These are phyloP conservation scores for Tricladium varicosporioides DNA, from an alignment of 2,329 filamentous ascomycete species.

Conservation along the genomic window DNA sequence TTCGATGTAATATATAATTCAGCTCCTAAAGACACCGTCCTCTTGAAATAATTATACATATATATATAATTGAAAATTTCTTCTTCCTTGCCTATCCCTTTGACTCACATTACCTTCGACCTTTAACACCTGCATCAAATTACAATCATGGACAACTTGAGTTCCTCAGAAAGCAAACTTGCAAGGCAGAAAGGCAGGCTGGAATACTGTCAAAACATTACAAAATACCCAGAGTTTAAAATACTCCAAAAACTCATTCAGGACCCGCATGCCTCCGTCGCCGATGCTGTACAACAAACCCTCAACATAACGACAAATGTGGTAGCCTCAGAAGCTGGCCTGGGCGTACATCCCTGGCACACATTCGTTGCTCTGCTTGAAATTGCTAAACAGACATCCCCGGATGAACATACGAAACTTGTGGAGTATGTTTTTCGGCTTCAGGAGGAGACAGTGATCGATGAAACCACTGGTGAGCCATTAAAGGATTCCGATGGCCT, in stretches of 20 bases:
- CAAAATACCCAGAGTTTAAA: not conserved
- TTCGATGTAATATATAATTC: too few relatives aligned
- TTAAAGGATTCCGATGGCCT: not conserved
- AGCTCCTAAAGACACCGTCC: too few relatives aligned
- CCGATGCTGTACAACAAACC: not conserved
- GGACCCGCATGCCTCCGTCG: not conserved
- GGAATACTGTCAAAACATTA: not conserved
- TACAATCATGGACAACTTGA: not conserved
- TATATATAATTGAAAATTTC: too few relatives aligned
- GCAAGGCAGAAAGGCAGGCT: not conserved
- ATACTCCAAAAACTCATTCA: not conserved
- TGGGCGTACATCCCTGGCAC: not conserved
- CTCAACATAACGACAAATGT: not conserved
- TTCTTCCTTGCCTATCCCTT: too few relatives aligned
- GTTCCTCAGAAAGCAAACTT: not conserved
- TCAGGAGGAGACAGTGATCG: not conserved
- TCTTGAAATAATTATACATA: too few relatives aligned
- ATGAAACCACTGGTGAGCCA: not conserved
- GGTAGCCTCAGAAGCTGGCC: not conserved
- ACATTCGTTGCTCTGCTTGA: not conserved
- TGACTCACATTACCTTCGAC: too few relatives aligned
- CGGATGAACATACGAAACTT: not conserved
- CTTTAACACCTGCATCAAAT: too few relatives aligned
- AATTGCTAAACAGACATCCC: not conserved
- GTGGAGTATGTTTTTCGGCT: not conserved